phyloP scores from a whole-genome alignment of 2,329 filamentous ascomycete species.

The Dothistroma septosporum region DNA sequence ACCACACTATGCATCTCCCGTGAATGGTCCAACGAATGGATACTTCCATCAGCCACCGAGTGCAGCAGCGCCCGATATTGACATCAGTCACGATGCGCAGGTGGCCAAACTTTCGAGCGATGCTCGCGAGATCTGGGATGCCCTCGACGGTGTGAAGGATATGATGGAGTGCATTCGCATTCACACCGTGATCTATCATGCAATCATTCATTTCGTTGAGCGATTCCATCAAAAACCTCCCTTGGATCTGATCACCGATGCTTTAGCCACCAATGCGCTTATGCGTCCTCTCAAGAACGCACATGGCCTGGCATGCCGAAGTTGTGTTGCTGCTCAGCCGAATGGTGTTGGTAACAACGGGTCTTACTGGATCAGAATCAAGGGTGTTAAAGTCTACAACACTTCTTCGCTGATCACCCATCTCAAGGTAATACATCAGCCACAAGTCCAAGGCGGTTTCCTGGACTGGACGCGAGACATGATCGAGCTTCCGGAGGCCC shows the following conservation, averaged over 20 bases:
- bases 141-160: constrained; percentile 56
- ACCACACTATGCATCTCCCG: not conserved
- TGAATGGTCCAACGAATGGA: not conserved
- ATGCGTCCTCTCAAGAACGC: constrained; percentile 44
- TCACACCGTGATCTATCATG: constrained; percentile 58
- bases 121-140: constrained; percentile 61
- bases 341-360: constrained; percentile 30
- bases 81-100: constrained; percentile 18
- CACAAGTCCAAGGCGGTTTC: constrained; percentile 30
- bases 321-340: constrained; percentile 23
- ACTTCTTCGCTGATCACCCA: constrained; percentile 57
- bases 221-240: constrained; percentile 56
- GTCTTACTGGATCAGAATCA: constrained; percentile 36
- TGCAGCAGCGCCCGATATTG: not conserved
- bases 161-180: constrained; percentile 61
- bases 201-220: constrained; percentile 54
- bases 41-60: not conserved
- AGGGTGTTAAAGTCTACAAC: constrained; percentile 40
- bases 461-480: constrained; percentile 59
- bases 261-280: constrained; percentile 40
- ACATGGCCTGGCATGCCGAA: constrained; percentile 42
- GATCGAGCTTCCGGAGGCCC: constrained; percentile 55
- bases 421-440: constrained; percentile 54
- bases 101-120: constrained; percentile 45
- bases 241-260: constrained; percentile 53